Evolutionary conservation across 495 filamentous ascomycete species (phyloP).

Genomic region (Hypoxylon crocopeplum): DNA sequence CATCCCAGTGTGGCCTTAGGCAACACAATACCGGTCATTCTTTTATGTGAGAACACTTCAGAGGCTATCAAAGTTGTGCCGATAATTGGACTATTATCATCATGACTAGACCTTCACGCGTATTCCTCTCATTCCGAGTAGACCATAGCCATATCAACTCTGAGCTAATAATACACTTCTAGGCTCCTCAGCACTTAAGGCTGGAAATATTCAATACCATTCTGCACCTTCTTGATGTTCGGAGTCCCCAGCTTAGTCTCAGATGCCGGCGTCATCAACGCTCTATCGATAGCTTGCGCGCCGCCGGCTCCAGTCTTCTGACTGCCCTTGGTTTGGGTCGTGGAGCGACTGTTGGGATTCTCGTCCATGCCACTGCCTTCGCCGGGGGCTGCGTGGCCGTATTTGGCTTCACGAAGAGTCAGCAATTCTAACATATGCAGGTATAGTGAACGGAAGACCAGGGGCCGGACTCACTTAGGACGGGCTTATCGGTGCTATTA

Average conservation of each 20-base stretch:
- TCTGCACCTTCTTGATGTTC: conserved; percentile 2
- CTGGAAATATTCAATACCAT: conserved; percentile 10
- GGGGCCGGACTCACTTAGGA: not conserved
- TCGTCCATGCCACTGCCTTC: conserved; percentile 11
- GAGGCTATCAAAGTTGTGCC: no score
- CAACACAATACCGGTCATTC: not conserved
- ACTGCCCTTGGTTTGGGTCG: not conserved
- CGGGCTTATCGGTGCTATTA: conserved; percentile 6
- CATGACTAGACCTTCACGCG: no score
- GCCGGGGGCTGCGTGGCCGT: not conserved
- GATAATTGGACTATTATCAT: no score
- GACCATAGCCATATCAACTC: not conserved
- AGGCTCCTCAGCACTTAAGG: not conserved
- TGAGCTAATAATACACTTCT: not conserved
- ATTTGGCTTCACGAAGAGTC: conserved; percentile 10
- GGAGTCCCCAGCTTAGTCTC: not conserved
- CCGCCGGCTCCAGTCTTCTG: not conserved
- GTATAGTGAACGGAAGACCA: not conserved
- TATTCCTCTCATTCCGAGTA: not conserved
- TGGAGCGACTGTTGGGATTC: conserved; percentile 1
- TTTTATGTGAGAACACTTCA: no score
- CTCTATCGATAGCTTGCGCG: not conserved
- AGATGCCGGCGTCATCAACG: not conserved
- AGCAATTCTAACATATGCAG: not conserved
- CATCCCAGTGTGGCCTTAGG: not conserved